A percentile compares a stretch with the other conserved stretches of the same genome.
These are phyloP conservation scores for Tricholoma flavovirens DNA, from an alignment of 768 basidiomycete genomes.

Conservation along the genomic window DNA sequence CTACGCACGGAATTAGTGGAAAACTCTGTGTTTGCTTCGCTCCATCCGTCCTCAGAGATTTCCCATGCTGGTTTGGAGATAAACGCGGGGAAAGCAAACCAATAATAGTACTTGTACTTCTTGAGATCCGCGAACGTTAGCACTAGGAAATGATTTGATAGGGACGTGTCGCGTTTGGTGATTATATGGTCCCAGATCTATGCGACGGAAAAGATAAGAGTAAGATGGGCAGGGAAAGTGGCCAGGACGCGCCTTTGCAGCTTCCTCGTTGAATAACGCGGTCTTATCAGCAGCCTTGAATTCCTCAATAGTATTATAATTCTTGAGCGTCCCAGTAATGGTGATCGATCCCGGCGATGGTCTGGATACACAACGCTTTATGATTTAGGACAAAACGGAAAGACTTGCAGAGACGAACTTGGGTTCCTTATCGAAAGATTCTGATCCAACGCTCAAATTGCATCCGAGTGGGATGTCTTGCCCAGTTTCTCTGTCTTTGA, in stretches of 20 bases:
- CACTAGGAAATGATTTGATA: slow-evolving; percentile 75
- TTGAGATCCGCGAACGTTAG: slow-evolving; percentile 97
- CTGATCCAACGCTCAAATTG: slow-evolving; percentile 57
- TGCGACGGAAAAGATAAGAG: background rate
- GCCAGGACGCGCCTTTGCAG: slow-evolving; percentile 47
- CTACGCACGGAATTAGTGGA: slow-evolving; percentile 33
- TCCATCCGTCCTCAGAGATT: slow-evolving; percentile 60
- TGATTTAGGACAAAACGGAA: background rate
- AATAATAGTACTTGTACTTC: slow-evolving; percentile 96
- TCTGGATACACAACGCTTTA: slow-evolving; percentile 22
- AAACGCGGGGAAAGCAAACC: slow-evolving; percentile 96
- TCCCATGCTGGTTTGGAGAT: slow-evolving; percentile 89
- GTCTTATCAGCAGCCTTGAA: slow-evolving; percentile 90
- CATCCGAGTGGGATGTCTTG: slow-evolving; percentile 67
- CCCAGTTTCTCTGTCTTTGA: slow-evolving; percentile 74
- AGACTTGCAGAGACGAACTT: slow-evolving; percentile 32
- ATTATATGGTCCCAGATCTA: slow-evolving; percentile 70
- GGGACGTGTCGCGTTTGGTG: slow-evolving; percentile 43
- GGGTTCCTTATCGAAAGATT: slow-evolving; percentile 48
- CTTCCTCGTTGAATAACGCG: slow-evolving; percentile 69
- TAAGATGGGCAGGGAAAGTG: background rate
- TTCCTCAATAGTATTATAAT: slow-evolving; percentile 96
- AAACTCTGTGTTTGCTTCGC: slow-evolving; percentile 39
- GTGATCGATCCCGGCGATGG: slow-evolving; percentile 42
- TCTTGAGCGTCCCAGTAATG: slow-evolving; percentile 72